Conservation (phyloP, 2,329 filamentous ascomycete genomes). For the Triangularia setosa region DNA sequence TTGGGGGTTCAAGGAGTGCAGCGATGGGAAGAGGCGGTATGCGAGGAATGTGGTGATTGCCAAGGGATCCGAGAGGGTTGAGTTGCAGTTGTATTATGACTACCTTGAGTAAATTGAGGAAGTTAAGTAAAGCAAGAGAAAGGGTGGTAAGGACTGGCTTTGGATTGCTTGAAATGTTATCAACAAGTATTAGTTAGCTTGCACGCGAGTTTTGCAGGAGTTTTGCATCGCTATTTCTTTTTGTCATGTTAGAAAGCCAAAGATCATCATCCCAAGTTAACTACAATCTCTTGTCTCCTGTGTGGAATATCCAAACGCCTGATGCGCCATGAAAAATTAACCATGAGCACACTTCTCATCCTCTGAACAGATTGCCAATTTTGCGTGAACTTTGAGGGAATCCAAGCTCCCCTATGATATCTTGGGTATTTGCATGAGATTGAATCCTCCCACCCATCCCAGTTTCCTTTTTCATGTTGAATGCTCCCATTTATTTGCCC, state of each 20-base stretch:
- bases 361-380: too few relatives aligned
- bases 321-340: neutral
- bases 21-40: slow-evolving; percentile 51
- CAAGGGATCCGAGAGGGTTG: slow-evolving; percentile 47
- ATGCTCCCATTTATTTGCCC: slow-evolving; percentile 20
- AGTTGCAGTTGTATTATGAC: slow-evolving; percentile 56
- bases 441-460: neutral
- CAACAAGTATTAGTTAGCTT: neutral
- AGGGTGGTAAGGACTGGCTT: neutral
- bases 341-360: too few relatives aligned
- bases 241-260: neutral
- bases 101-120: slow-evolving; percentile 28
- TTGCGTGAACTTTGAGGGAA: slow-evolving; percentile 15
- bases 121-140: neutral
- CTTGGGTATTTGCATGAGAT: slow-evolving; percentile 10
- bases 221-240: neutral
- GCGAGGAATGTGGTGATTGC: slow-evolving; percentile 50
- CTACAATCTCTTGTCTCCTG: neutral
- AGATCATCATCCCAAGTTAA: neutral
- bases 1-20: slow-evolving; percentile 54
- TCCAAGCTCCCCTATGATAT: slow-evolving; percentile 13
- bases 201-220: neutral
- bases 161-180: neutral
- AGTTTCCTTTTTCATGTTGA: slow-evolving; percentile 29
- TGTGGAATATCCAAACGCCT: neutral